A percentile compares a stretch with the other conserved stretches of the same genome.
phyloP scores from a whole-genome alignment of 805 yeast genomes.

The Candida sakaeoensis region DNA sequence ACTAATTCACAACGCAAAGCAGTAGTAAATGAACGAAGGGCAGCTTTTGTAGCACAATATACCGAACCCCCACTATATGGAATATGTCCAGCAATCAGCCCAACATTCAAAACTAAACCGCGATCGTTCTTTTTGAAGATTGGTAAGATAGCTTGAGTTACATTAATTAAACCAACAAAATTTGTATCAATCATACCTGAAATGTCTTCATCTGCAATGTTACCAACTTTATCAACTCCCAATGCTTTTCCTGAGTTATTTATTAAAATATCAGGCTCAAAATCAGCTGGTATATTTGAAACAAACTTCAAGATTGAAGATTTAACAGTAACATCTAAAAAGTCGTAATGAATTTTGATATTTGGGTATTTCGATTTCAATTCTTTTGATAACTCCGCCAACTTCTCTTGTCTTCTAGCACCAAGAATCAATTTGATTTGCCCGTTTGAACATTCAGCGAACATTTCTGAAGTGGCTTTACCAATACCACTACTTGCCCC shows the following conservation, averaged over 20 bases:
- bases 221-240: constrained; percentile 31
- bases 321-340: constrained; percentile 28
- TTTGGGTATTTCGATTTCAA: constrained; percentile 21
- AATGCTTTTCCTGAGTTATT: constrained; percentile 41
- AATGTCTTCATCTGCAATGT: constrained; percentile 25
- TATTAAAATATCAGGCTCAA: constrained; percentile 35
- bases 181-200: constrained; percentile 37
- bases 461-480: constrained; percentile 38
- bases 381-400: constrained; percentile 21
- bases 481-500: constrained; percentile 45
- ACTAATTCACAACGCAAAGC: constrained; percentile 36
- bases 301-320: constrained; percentile 27
- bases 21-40: constrained; percentile 31
- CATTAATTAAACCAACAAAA: constrained; percentile 31
- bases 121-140: constrained; percentile 30
- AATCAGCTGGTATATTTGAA: constrained; percentile 27
- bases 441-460: constrained; percentile 38
- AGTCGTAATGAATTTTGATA: constrained; percentile 27
- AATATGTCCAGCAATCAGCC: constrained; percentile 41
- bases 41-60: constrained; percentile 38
- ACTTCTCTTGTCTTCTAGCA: constrained; percentile 33
- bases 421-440: constrained; percentile 33
- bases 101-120: constrained; percentile 37
- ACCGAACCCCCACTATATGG: constrained; percentile 34
- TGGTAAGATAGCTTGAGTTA: constrained; percentile 38